Conservation (phyloP, 306 rosid species). For the Prunus padus region DNA sequence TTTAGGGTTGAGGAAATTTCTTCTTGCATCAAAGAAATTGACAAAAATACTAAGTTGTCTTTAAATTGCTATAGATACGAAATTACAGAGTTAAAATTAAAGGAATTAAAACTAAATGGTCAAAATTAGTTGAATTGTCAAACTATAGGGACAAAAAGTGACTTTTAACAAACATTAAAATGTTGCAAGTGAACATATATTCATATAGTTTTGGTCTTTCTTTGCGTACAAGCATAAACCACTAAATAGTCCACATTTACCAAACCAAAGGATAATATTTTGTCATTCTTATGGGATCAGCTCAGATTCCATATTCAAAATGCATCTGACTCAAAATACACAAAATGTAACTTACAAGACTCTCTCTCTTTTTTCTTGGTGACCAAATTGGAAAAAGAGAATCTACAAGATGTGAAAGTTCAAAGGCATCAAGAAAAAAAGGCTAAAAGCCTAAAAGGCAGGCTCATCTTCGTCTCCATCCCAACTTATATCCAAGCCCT, state of each 20-base stretch:
- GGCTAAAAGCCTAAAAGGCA: neutral
- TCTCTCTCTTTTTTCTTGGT: neutral
- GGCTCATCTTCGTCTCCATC: conserved; percentile 5
- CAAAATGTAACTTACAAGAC: neutral
- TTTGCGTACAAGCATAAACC: neutral
- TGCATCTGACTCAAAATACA: neutral
- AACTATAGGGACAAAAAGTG: too few species aligned
- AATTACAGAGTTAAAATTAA: too few species aligned
- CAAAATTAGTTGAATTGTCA: too few species aligned
- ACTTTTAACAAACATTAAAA: too few species aligned
- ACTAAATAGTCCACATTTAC: neutral
- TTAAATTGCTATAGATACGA: too few species aligned
- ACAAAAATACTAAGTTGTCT: too few species aligned
- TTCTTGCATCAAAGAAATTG: too few species aligned
- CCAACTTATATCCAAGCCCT: neutral
- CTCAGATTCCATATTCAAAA: neutral
- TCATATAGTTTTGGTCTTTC: neutral
- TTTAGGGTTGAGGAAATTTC: too few species aligned
- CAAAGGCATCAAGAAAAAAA: neutral
- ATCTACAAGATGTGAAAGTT: conserved; percentile 2
- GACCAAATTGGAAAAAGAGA: conserved; percentile 4
- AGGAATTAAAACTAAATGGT: too few species aligned
- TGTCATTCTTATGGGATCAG: neutral
- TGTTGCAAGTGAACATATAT: neutral
- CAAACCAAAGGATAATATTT: neutral